A percentile compares a stretch with the other conserved stretches of the same genome.
Conservation (phyloP, 1,284 basidiomycete species). For the Macrocystidia cucumis region DNA sequence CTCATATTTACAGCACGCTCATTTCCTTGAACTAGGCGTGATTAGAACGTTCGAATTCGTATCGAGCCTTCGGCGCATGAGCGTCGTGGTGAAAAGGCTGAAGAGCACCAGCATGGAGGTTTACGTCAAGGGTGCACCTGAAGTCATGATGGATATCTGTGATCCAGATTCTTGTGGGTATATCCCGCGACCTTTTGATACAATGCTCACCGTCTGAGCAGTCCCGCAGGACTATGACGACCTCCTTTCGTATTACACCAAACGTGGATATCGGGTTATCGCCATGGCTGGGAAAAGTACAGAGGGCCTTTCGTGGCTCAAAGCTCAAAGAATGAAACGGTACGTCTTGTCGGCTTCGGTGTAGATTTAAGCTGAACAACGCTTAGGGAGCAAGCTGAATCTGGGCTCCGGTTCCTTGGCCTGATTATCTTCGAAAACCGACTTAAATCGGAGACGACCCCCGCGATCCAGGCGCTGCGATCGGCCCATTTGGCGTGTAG, state of each 20-base stretch:
- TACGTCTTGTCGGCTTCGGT: slow-evolving; percentile 25
- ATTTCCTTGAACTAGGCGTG: slow-evolving; percentile 95
- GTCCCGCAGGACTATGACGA: slow-evolving; percentile 98
- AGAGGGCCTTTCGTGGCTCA: slow-evolving; percentile 93
- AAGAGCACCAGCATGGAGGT: slow-evolving; percentile 95
- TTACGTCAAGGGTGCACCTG: slow-evolving; percentile 98
- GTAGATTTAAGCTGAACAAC: too few relatives aligned
- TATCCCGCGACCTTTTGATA: slow-evolving; percentile 4
- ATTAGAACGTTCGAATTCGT: slow-evolving; percentile 97
- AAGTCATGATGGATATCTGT: slow-evolving; percentile 96
- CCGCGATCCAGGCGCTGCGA: slow-evolving; percentile 86
- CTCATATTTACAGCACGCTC: slow-evolving; percentile 59
- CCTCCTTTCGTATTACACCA: slow-evolving; percentile 94
- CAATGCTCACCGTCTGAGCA: slow-evolving; percentile 21
- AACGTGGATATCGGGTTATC: slow-evolving; percentile 96
- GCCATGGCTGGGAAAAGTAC: slow-evolving; percentile 97
- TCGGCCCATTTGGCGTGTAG: slow-evolving; percentile 89
- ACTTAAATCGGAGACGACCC: slow-evolving; percentile 88
- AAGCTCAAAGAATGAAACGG: slow-evolving; percentile 95
- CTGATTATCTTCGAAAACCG: slow-evolving; percentile 99
- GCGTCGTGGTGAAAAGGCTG: slow-evolving; percentile 93
- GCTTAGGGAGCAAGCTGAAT: slow-evolving; percentile 92
- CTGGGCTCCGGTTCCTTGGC: slow-evolving; percentile 86
- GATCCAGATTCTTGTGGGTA: slow-evolving; percentile 78
- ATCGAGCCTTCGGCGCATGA: slow-evolving; percentile 91